Conservation (phyloP, 345 rosid species). For the Excoecaria agallocha region DNA sequence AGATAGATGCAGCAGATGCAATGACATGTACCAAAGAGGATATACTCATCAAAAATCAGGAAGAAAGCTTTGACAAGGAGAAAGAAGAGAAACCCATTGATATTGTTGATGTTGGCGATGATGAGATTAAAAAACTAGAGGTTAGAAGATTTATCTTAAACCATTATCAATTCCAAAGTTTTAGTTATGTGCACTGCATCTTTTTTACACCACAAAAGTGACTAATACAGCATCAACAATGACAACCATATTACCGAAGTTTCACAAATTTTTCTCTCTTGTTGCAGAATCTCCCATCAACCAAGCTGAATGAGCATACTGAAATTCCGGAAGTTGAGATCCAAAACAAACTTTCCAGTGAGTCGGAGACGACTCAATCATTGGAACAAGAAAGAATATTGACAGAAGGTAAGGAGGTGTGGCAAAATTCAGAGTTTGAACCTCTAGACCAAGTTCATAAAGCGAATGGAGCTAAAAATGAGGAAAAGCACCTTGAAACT, state of each 20-base stretch:
- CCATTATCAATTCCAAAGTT: neutral
- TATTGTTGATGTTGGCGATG: no score
- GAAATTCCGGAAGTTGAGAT: conserved; percentile 9
- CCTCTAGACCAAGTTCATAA: conserved; percentile 18
- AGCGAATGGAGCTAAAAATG: conserved; percentile 5
- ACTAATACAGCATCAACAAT: neutral
- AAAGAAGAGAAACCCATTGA: no score
- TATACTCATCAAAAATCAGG: no score
- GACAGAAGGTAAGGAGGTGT: conserved; percentile 12
- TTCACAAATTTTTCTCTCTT: neutral
- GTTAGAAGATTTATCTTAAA: conserved; percentile 4
- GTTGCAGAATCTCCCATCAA: conserved; percentile 20
- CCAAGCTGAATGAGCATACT: conserved; percentile 5
- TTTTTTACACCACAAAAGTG: neutral
- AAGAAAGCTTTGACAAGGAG: no score
- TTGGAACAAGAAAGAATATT: conserved; percentile 17
- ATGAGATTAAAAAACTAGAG: neutral
- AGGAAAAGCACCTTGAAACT: conserved; percentile 15
- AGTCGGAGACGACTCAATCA: neutral
- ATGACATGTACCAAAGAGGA: neutral
- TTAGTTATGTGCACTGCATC: neutral
- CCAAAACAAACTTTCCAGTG: conserved; percentile 3
- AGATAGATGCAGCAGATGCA: conserved; percentile 12
- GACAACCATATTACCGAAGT: neutral
- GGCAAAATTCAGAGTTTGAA: conserved; percentile 11